Base-by-base conservation (phyloP, 768 basidiomycete genomes). In the Daedaleopsis sinensis region DNA sequence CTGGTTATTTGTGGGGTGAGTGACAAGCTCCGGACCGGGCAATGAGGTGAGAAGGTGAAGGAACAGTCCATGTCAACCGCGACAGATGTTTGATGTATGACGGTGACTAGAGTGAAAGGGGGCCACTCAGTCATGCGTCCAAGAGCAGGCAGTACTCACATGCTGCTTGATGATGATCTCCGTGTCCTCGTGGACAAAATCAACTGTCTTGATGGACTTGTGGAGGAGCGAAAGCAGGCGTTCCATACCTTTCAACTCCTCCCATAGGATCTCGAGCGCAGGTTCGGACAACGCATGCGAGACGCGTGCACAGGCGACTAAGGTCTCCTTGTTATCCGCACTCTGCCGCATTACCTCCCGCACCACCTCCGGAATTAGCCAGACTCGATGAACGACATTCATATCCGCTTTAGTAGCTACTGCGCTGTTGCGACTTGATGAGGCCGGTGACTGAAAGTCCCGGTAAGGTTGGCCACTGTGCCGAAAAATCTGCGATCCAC, bases 311-410 rank as follows among this genome's bases (percentile, higher is more conserved):
- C 50, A 52, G 12, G 24, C 27, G 23, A 50, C 38, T 27, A 58
- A 50, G 10, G 50, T 23, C 3, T 19, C 21, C 18, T 5, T 3
- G 27, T 43, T 42, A 39, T 44, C 19, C 16, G 57, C 57, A 32
- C 43, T 58, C 42, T 51, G 50, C 24, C 44, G 32, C 57, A 58
- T 52, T 19, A 58, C 48, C 32, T 58, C 57, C 5, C 39, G 57
- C 19, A 58, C 42, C 49, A 58, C 57, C 50, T 58, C 57, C n/a
- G 50, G 39, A 32, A 52, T 58, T n/a, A 50, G 23, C 57, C 49
- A 58, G 9, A 52, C 12, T 1, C 39, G 24, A n/a, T 58, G 49
- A 11, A 27, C 3, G 27, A 32, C 3, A 32, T 32, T 32, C 27
- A 32, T 32, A 7, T 32, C 27, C 27, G 27, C 27, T 32, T 7